A percentile compares a stretch with the other conserved stretches of the same genome.
Conservation (phyloP, 2,329 filamentous ascomycete species). For the Chalara sp. region DNA sequence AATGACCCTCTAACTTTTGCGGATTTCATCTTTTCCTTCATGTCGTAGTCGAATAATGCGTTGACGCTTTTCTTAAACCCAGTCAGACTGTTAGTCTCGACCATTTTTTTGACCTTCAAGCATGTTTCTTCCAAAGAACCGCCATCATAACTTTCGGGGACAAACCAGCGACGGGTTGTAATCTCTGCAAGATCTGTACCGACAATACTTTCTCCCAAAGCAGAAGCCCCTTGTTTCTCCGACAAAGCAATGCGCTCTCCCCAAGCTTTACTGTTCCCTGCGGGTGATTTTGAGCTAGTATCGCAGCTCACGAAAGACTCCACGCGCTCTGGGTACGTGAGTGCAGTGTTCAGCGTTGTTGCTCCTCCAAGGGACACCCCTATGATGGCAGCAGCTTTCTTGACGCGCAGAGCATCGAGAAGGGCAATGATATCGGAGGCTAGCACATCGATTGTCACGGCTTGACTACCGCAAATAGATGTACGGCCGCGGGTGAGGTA, state of each 20-base stretch:
- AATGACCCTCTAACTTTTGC: constrained; percentile 57
- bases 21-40: constrained; percentile 47
- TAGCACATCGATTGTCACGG: constrained; percentile 44
- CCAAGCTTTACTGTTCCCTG: constrained; percentile 74
- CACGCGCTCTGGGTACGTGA: constrained; percentile 56
- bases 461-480: constrained; percentile 10
- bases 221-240: constrained; percentile 42
- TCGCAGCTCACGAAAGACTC: constrained; percentile 65
- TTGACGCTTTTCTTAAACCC: constrained; percentile 64
- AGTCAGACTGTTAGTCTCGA: constrained; percentile 59
- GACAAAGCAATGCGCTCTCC: constrained; percentile 66
- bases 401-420: constrained; percentile 62
- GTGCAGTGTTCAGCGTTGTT: constrained; percentile 66
- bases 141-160: constrained; percentile 47
- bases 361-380: constrained; percentile 80
- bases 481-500: constrained; percentile 64
- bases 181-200: constrained; percentile 56
- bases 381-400: constrained; percentile 58
- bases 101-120: constrained; percentile 59
- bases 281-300: constrained; percentile 66
- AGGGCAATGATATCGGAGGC: constrained; percentile 61
- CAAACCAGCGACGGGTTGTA: constrained; percentile 75
- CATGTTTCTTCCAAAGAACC: constrained; percentile 41
- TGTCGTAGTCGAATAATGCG: constrained; percentile 66
- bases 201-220: constrained; percentile 50